phyloP scores from a whole-genome alignment of 306 rosid genomes.

The Leucaena leucocephala region DNA sequence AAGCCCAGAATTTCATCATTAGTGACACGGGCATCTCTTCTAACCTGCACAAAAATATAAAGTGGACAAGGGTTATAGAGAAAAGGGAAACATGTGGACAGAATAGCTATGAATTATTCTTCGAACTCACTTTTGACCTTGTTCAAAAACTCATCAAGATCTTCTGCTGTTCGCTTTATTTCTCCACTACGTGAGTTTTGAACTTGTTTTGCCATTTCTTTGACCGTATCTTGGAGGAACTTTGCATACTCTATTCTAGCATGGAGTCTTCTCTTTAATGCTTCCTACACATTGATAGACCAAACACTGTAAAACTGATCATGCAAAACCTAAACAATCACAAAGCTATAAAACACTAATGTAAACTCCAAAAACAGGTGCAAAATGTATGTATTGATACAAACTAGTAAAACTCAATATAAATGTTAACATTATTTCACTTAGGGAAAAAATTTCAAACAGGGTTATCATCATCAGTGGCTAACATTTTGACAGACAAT shows the following conservation, averaged over 20 bases:
- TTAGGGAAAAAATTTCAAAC: not conserved
- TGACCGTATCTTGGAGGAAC: conserved; percentile 94
- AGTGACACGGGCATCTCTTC: conserved; percentile 75
- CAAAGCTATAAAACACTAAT: conserved; percentile 22
- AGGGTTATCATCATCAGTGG: conserved; percentile 27
- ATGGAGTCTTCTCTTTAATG: conserved; percentile 82
- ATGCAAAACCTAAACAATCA: conserved; percentile 29
- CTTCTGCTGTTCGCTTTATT: conserved; percentile 87
- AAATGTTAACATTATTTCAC: conserved; percentile 29
- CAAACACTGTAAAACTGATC: conserved; percentile 35
- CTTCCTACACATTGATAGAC: conserved; percentile 65
- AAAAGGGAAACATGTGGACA: conserved; percentile 4
- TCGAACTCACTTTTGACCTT: conserved; percentile 47
- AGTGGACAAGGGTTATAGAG: conserved; percentile 14
- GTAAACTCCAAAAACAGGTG: conserved; percentile 4
- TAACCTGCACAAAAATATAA: conserved; percentile 56
- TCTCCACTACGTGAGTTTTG: conserved; percentile 91
- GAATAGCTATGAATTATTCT: conserved; percentile 20
- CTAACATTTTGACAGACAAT: conserved; percentile 14
- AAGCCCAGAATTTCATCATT: conserved; percentile 94
- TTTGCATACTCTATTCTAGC: conserved; percentile 96
- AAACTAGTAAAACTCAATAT: not conserved
- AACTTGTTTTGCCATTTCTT: conserved; percentile 99
- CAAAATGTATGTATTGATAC: not conserved
- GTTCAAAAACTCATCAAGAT: conserved; percentile 84